Evolutionary conservation across 2,329 filamentous ascomycete genomes (phyloP).

Genomic region (Claviceps maximensis): DNA sequence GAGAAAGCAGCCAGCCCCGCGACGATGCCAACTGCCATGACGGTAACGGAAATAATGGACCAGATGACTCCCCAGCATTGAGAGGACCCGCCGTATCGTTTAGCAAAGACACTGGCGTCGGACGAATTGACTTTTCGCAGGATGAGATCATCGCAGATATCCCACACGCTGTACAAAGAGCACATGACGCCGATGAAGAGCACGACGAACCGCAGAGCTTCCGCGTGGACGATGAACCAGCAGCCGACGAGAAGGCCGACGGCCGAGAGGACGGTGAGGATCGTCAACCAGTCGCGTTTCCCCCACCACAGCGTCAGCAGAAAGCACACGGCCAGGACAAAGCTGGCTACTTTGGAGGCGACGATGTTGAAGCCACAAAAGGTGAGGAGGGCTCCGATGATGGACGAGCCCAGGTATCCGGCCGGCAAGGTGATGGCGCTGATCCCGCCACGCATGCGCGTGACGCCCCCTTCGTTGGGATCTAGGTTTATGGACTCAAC

Average conservation of each 20-base stretch:
- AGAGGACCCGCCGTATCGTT: constrained; percentile 65
- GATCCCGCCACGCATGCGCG: constrained; percentile 61
- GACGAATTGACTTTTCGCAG: constrained; percentile 68
- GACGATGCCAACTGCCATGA: constrained; percentile 64
- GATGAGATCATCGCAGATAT: constrained; percentile 75
- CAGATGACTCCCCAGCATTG: constrained; percentile 73
- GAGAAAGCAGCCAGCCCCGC: constrained; percentile 65
- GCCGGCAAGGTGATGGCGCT: constrained; percentile 60
- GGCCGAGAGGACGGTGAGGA: constrained; percentile 54
- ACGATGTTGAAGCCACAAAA: constrained; percentile 75
- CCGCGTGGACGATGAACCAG: constrained; percentile 69
- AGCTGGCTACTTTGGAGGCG: constrained; percentile 64
- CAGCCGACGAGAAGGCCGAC: constrained; percentile 59
- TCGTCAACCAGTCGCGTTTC: constrained; percentile 63
- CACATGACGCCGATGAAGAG: constrained; percentile 77
- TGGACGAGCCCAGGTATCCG: constrained; percentile 62
- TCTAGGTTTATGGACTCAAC: constrained; percentile 65
- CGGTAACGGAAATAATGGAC: constrained; percentile 56
- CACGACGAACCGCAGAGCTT: constrained; percentile 60
- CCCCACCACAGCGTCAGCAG: constrained; percentile 75
- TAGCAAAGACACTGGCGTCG: constrained; percentile 66
- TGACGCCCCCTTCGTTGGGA: constrained; percentile 68
- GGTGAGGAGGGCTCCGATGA: constrained; percentile 65
- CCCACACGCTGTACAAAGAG: constrained; percentile 68
- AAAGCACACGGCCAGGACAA: constrained; percentile 61